Evolutionary conservation across 208 protist genomes (phyloP).

Genomic region (Trypanosoma theileri): DNA sequence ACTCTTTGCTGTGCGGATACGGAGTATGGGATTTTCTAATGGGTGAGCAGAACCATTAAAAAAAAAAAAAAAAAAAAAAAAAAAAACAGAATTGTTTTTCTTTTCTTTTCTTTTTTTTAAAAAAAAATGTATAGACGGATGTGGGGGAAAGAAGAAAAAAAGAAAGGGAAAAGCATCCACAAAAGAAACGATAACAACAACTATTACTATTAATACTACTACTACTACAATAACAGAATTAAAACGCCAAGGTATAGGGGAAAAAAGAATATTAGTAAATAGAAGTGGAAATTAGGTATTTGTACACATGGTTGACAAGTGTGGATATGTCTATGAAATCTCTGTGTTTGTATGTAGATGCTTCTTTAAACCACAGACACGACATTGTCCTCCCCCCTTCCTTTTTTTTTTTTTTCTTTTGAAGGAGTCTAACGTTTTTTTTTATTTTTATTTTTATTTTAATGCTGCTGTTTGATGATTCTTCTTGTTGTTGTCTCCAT

Average conservation of each 20-base stretch:
- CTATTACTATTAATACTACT: too few relatives aligned
- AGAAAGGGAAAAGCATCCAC: neutral
- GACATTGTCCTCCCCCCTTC: too few relatives aligned
- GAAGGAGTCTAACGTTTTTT: too few relatives aligned
- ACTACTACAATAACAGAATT: neutral
- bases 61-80: neutral
- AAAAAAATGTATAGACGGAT: constrained; percentile 7
- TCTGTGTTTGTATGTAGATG: too few relatives aligned
- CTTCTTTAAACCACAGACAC: too few relatives aligned
- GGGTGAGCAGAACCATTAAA: neutral
- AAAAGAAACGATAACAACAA: constrained; percentile 2
- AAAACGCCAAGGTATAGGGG: neutral
- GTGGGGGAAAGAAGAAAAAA: neutral
- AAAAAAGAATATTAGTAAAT: neutral
- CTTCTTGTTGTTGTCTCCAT: too few relatives aligned
- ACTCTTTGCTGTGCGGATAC: constrained; percentile 49
- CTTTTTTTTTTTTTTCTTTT: too few relatives aligned
- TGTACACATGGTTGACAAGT: neutral
- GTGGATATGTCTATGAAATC: neutral
- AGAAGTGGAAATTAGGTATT: neutral
- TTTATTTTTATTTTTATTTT: too few relatives aligned
- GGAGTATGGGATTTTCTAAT: constrained; percentile 59
- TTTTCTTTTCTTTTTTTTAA: too few relatives aligned
- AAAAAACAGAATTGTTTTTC: too few relatives aligned
- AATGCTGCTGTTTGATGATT: too few relatives aligned